Evolutionary conservation across 768 basidiomycete genomes (phyloP), one percentile per base, ranked within the genome.

Genomic region (Pulveroboletus sp.): DNA sequence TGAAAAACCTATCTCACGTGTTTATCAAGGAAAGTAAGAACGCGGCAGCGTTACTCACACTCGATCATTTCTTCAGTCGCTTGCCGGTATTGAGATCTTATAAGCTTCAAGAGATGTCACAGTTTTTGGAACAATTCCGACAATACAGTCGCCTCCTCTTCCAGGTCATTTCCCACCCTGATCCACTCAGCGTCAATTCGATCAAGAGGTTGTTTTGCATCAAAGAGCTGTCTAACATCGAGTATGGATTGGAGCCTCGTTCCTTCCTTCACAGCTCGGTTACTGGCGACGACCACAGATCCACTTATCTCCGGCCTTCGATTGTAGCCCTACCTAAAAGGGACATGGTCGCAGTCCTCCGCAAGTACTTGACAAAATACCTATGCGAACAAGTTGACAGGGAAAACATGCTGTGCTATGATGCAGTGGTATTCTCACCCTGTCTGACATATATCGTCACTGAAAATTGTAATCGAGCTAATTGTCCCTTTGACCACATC

Each of bases 401-500:
- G 31, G 69, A 75, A 52, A 66, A 71, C 10, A 54, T 61, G 7
- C 46, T 59, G 4, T 74, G 72, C 47, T 60, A 45, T 44, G 41
- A 52, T 17, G 58, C 67, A 1, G 43, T 46, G 0, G 67, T 65
- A 7, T 71, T 79, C 39, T 66, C 66, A 1, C 71, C 70, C 3
- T 80, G 79, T 48, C 58, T 78, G 13, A 55, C 53, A 31, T 43
- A 30, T 18, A 31, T 21, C 13, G 18, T 43, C 17, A 21, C 13
- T 8, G 30, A 10, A 11, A 39, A 53, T 2, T 81, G 80, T 54
- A 53, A 59, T 32, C 51, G 58, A 4, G 4, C 0, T 0, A 36
- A 51, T 1, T 81, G 79, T 50, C 62, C 59, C 1, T 59, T 65
- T 30, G 63, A 70, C 11, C 78, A 79, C 50, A 39, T 68, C 24